Conservation (phyloP, 2,329 filamentous ascomycete genomes). For the Davidsoniella neocaledoniae region DNA sequence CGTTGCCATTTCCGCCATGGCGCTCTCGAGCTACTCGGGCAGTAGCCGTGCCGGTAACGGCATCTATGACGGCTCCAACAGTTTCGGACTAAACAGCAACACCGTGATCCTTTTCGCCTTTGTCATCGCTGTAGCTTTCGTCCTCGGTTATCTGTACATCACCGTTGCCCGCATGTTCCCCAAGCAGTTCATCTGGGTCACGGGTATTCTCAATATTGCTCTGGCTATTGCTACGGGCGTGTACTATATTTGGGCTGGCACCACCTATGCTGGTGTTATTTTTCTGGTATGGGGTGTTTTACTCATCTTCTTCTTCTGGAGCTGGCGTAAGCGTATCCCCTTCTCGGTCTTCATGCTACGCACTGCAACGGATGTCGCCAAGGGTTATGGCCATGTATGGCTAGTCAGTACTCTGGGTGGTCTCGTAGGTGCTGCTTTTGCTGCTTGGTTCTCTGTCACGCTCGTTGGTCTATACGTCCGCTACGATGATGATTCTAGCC, state of each 20-base stretch:
- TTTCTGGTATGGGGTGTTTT: constrained; percentile 74
- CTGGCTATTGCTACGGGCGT: constrained; percentile 74
- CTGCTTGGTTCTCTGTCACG: constrained; percentile 74
- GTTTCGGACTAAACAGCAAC: constrained; percentile 58
- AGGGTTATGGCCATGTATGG: constrained; percentile 72
- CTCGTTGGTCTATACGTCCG: constrained; percentile 74
- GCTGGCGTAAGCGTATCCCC: constrained; percentile 79
- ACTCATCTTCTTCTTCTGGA: constrained; percentile 66
- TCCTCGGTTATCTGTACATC: constrained; percentile 64
- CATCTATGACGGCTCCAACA: constrained; percentile 53
- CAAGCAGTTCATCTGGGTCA: constrained; percentile 85
- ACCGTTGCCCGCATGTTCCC: constrained; percentile 60
- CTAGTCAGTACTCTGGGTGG: constrained; percentile 73
- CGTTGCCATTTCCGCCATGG: constrained; percentile 56
- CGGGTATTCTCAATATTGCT: constrained; percentile 72
- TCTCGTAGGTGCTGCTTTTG: constrained; percentile 55
- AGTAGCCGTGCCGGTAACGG: constrained; percentile 59
- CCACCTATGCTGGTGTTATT: constrained; percentile 74
- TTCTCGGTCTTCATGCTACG: constrained; percentile 83
- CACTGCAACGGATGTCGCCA: constrained; percentile 71
- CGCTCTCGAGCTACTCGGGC: constrained; percentile 62
- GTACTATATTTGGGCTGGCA: constrained; percentile 62
- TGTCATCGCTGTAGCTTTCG: constrained; percentile 58
- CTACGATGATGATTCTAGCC: constrained; percentile 50
- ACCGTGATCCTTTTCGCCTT: constrained; percentile 76